These are phyloP conservation scores for Aspergillus heteromorphus DNA, from an alignment of 495 filamentous ascomycete genomes.

Conservation along the genomic window DNA sequence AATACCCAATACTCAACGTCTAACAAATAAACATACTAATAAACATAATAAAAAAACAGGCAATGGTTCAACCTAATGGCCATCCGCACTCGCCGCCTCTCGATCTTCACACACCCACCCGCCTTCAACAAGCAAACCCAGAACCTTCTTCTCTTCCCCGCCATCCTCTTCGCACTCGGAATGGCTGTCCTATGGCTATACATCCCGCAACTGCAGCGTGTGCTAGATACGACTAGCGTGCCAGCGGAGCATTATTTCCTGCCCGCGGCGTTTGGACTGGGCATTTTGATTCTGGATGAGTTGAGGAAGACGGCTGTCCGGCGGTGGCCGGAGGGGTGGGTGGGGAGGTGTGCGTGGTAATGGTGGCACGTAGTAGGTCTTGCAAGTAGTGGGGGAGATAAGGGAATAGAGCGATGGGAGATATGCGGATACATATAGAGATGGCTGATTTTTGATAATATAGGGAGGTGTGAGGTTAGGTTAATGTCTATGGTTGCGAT, in stretches of 20 bases:
- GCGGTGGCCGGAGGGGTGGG: slow-evolving; percentile 17
- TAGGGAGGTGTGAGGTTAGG: no score
- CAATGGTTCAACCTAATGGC: slow-evolving; percentile 69
- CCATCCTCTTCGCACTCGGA: slow-evolving; percentile 55
- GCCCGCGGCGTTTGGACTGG: slow-evolving; percentile 57
- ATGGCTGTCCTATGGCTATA: slow-evolving; percentile 63
- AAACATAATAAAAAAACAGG: slow-evolving; percentile 25
- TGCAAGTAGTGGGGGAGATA: no score
- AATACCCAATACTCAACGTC: background rate
- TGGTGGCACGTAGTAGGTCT: background rate
- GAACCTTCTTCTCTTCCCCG: slow-evolving; percentile 60
- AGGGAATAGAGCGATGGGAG: no score
- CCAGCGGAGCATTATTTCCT: slow-evolving; percentile 64
- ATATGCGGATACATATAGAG: no score
- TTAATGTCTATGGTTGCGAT: no score
- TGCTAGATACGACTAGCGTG: slow-evolving; percentile 49
- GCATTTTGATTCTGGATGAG: slow-evolving; percentile 42
- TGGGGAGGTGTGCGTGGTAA: slow-evolving; percentile 21
- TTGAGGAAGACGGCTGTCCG: slow-evolving; percentile 14
- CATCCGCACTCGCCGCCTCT: slow-evolving; percentile 57
- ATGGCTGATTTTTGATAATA: no score
- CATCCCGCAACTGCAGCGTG: slow-evolving; percentile 50
- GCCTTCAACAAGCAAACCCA: slow-evolving; percentile 50
- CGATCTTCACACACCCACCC: slow-evolving; percentile 61
- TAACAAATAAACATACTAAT: background rate